Evolutionary conservation across 495 filamentous ascomycete genomes (phyloP), one percentile per base, ranked within the genome.

Genomic region (Aspergillus heteromorphus): DNA sequence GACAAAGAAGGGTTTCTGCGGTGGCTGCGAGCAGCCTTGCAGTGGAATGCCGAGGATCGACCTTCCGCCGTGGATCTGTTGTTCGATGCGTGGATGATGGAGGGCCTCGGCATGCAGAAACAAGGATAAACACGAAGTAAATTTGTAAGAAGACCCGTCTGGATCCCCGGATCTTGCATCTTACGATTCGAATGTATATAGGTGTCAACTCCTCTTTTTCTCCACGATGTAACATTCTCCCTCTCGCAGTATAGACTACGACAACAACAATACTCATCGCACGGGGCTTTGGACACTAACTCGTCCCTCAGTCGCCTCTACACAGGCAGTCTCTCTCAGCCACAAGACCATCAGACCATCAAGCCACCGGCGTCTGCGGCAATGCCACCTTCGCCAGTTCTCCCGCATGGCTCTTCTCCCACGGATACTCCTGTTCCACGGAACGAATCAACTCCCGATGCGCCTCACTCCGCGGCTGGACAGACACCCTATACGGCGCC

Each of bases 41-140:
- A 71, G 45, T 79, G 76, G 76, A 55, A 63, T 14, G 74, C 76
- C 7, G 53, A 65, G 19, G 60, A 74, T 13, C 61, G 75, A 7
- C 61, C 60, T 30, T 72, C 70, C 11, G 73, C 74, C 10, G 54
- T 62, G 43, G 63, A 72, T 47, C 48, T 79, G 7, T 52, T 75
- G 25, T 55, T 68, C 0, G 66, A 79, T 58, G 60, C 58, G 20
- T 78, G 73, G 75, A 40, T 78, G 40, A 66, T 63, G 55, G 58
- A 58, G 53, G 53, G 58, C 5, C 45, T 30, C 30, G 30, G 30
- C 30, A 10, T 34, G 14, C n/a, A 13, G 1, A 1, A 38, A 38
- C 10, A 14, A 38, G 34, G 34, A 38, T n/a, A n/a, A n/a, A n/a
- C n/a, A n/a, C n/a, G n/a, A n/a, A n/a, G n/a, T n/a, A n/a, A n/a